Conservation (phyloP, 805 yeast species). For the Priceomyces castillae region DNA sequence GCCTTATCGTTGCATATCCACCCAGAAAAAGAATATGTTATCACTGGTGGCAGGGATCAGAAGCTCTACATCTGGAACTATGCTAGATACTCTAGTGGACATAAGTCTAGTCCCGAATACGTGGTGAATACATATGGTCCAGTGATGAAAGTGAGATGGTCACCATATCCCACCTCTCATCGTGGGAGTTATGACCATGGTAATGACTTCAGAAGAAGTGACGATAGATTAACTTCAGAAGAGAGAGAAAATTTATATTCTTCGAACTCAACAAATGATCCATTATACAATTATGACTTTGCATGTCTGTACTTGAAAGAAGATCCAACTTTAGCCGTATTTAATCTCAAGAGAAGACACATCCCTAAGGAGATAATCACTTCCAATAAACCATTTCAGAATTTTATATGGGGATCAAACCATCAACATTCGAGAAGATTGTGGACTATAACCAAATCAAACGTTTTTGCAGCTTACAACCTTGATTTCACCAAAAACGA, state of each 20-base stretch:
- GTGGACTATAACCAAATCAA: constrained; percentile 42
- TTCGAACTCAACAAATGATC: constrained; percentile 8
- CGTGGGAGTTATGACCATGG: constrained; percentile 8
- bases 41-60: constrained; percentile 92
- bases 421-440: constrained; percentile 20
- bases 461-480: constrained; percentile 35
- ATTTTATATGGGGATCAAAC: constrained; percentile 41
- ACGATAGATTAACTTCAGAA: constrained; percentile 20
- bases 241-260: constrained; percentile 19
- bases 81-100: constrained; percentile 21
- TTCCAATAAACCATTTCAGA: constrained; percentile 41
- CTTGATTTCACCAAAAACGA: constrained; percentile 20
- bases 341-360: constrained; percentile 66
- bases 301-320: constrained; percentile 74
- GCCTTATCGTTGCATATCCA: constrained; percentile 89
- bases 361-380: constrained; percentile 70
- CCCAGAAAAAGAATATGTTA: constrained; percentile 73
- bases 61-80: constrained; percentile 73
- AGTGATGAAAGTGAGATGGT: constrained; percentile 74
- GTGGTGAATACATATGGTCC: constrained; percentile 75
- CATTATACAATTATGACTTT: constrained; percentile 57
- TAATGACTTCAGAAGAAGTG: constrained; percentile 12
- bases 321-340: constrained; percentile 66
- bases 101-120: constrained; percentile 54
- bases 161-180: constrained; percentile 19